A percentile compares a stretch with the other conserved stretches of the same genome.
Evolutionary conservation across 2,329 filamentous ascomycete species (phyloP).

Genomic region (Paracamarosporium sp.): DNA sequence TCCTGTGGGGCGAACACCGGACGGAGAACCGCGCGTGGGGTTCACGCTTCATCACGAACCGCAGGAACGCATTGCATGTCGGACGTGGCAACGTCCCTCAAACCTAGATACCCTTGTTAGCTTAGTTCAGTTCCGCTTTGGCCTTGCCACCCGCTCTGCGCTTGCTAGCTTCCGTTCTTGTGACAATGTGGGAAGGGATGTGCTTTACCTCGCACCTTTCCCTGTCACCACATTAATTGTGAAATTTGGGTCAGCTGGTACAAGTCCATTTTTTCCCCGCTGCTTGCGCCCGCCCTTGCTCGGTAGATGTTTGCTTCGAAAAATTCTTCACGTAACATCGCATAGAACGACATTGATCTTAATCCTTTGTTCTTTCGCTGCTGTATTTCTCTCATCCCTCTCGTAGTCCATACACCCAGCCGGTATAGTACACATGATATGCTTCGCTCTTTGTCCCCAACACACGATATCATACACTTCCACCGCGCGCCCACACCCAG

Average conservation of each 20-base stretch:
- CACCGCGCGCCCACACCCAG: neutral
- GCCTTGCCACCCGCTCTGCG: too few species aligned
- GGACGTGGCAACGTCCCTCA: too few species aligned
- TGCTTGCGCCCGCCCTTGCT: too few species aligned
- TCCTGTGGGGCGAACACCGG: neutral
- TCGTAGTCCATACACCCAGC: neutral
- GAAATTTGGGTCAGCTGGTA: too few species aligned
- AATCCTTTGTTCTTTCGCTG: neutral
- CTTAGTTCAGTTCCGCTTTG: too few species aligned
- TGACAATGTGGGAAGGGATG: too few species aligned
- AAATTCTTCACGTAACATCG: neutral
- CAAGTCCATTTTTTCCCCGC: too few species aligned
- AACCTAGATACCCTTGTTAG: neutral
- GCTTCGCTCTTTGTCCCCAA: neutral
- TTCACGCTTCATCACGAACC: neutral
- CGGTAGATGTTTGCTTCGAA: too few species aligned
- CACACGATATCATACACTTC: conserved; percentile 8
- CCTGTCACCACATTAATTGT: too few species aligned
- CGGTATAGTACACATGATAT: conserved; percentile 7
- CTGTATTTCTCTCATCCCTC: neutral
- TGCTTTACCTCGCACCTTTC: too few species aligned
- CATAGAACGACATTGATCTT: neutral
- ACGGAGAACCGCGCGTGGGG: conserved; percentile 1
- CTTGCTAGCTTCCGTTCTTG: too few species aligned
- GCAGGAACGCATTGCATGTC: neutral